Conservation (phyloP, 2,329 filamentous ascomycete genomes). For the Talaromyces funiculosus region DNA sequence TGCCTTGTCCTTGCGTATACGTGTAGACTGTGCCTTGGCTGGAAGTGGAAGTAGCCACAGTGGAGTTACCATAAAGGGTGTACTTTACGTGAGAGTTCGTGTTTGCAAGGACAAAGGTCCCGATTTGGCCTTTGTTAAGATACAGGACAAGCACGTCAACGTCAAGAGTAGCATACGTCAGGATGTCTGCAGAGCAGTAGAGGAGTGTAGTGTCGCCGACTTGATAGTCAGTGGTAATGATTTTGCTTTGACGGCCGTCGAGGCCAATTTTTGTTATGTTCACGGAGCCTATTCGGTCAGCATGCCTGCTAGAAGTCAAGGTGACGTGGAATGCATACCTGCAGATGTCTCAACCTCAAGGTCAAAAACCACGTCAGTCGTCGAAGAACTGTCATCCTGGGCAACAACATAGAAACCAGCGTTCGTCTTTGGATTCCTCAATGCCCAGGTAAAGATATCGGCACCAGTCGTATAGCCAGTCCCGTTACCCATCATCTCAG, state of each 20-base stretch:
- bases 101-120: conserved; percentile 47
- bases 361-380: conserved; percentile 42
- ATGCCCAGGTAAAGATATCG: conserved; percentile 47
- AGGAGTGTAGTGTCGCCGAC: conserved; percentile 45
- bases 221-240: conserved; percentile 50
- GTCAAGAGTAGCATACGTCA: conserved; percentile 40
- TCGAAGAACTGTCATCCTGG: conserved; percentile 44
- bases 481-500: conserved; percentile 52
- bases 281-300: conserved; percentile 8
- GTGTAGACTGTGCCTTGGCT: conserved; percentile 33
- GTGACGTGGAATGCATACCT: conserved; percentile 24
- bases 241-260: conserved; percentile 50
- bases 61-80: conserved; percentile 37
- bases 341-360: conserved; percentile 45
- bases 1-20: conserved; percentile 45
- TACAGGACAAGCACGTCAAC: conserved; percentile 47
- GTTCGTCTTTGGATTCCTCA: conserved; percentile 47
- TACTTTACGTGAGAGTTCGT: conserved; percentile 32
- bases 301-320: neutral
- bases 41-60: conserved; percentile 27
- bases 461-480: conserved; percentile 42
- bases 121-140: conserved; percentile 44
- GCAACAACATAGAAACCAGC: conserved; percentile 49
- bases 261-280: conserved; percentile 43
- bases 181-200: conserved; percentile 49